phyloP scores from a whole-genome alignment of 139 green algal genomes.

The Pleodorina starrii region DNA sequence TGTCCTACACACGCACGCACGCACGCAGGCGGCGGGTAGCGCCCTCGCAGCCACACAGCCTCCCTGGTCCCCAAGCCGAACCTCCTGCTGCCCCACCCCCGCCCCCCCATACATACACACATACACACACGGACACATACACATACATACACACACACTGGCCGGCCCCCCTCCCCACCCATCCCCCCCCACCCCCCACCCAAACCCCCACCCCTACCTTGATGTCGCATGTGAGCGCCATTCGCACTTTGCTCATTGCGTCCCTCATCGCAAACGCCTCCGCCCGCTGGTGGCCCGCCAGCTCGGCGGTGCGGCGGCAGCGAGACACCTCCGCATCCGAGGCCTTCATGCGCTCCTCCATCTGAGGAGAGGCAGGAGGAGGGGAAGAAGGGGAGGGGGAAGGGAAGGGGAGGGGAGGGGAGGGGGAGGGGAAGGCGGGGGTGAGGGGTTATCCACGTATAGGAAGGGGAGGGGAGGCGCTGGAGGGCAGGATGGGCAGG shows the following conservation, averaged over 20 bases:
- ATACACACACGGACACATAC: no score
- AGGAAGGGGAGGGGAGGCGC: no score
- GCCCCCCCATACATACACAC: no score
- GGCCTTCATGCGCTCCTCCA: neutral
- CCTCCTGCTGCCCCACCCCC: no score
- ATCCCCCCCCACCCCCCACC: neutral
- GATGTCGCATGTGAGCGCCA: constrained; percentile 9
- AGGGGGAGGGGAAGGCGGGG: neutral
- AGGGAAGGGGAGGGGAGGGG: neutral
- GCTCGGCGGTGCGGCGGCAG: constrained; percentile 21
- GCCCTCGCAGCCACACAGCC: no score
- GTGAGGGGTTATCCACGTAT: no score
- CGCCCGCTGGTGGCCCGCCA: constrained; percentile 35
- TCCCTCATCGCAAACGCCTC: constrained; percentile 45
- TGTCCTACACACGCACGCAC: no score
- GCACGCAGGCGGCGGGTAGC: no score
- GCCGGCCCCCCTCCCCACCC: neutral
- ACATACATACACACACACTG: no score
- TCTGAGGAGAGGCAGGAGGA: neutral
- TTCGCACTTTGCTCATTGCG: constrained; percentile 18
- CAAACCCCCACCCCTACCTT: neutral
- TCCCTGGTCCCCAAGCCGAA: no score
- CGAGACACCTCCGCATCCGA: neutral
- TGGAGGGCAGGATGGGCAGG: no score
- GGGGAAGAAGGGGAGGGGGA: neutral